phyloP scores from a whole-genome alignment of 768 basidiomycete genomes.

The Leccinum fibrillosum region DNA sequence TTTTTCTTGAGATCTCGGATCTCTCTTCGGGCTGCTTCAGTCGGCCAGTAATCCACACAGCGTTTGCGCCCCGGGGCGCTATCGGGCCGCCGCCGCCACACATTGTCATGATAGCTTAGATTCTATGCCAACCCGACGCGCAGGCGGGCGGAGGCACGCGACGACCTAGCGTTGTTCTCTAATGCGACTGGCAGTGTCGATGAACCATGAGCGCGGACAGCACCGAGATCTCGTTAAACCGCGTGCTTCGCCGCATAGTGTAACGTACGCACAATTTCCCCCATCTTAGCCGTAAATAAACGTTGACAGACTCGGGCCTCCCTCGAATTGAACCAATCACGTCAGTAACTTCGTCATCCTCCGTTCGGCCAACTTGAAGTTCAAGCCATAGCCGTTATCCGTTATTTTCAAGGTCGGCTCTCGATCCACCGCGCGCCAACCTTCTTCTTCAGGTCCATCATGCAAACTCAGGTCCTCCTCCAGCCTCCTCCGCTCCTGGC shows the following conservation, averaged over 20 bases:
- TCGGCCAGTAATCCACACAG: not conserved
- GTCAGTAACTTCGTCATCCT: conserved; percentile 20
- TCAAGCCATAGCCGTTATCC: conserved; percentile 9
- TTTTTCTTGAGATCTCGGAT: conserved; percentile 16
- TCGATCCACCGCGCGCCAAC: conserved; percentile 4
- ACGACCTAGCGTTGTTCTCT: not conserved
- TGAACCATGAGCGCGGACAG: not conserved
- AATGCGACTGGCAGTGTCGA: not conserved
- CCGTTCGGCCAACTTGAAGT: conserved; percentile 13
- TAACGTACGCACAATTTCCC: conserved; percentile 16
- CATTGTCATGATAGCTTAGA: not conserved
- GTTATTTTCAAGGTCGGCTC: conserved; percentile 20
- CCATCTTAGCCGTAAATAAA: conserved; percentile 28
- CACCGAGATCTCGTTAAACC: conserved; percentile 7
- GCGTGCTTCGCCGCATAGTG: conserved; percentile 21
- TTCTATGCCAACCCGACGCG: conserved; percentile 9
- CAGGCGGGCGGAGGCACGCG: not conserved
- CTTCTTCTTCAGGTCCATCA: conserved; percentile 13
- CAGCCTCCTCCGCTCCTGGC: conserved; percentile 27
- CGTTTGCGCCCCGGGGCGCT: not conserved
- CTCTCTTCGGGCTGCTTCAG: not conserved
- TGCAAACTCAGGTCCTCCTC: conserved; percentile 27
- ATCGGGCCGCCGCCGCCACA: not conserved
- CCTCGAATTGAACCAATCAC: conserved; percentile 27
- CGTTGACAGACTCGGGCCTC: conserved; percentile 18